Conservation (phyloP, 148 eudicot species). For the Silene conica region DNA sequence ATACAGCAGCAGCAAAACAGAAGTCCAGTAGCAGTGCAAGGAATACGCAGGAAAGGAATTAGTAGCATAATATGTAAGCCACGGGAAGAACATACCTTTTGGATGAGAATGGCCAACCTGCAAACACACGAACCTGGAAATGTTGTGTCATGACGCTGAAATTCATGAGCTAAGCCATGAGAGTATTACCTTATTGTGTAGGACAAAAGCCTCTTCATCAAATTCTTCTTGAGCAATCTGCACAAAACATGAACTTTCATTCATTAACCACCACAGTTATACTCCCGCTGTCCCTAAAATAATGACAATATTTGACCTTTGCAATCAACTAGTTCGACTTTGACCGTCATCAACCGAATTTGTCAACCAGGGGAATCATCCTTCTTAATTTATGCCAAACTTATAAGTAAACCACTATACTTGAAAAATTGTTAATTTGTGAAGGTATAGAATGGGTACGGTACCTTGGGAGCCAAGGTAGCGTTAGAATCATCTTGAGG, state of each 20-base stretch:
- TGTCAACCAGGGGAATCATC: too few species aligned
- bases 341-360: not conserved
- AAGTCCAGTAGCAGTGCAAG: too few species aligned
- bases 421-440: not conserved
- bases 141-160: conserved; percentile 36
- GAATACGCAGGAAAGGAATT: too few species aligned
- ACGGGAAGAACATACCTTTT: too few species aligned
- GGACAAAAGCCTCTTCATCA: conserved; percentile 69
- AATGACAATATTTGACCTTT: not conserved
- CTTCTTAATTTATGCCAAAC: too few species aligned
- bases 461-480: conserved; percentile 94
- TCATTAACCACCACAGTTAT: not conserved
- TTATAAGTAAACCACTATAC: too few species aligned
- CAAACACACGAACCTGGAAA: conserved; percentile 94
- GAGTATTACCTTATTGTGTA: conserved; percentile 79
- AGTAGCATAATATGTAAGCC: too few species aligned
- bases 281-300: not conserved
- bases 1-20: too few species aligned
- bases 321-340: not conserved
- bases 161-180: conserved; percentile 15
- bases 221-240: conserved; percentile 88
- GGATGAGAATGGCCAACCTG: conserved; percentile 99
- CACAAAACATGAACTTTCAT: conserved; percentile 17
- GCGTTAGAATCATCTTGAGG: conserved; percentile 80
- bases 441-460: not conserved